These are phyloP conservation scores for Kuraishia hungarica DNA, from an alignment of 805 yeast species.

Conservation along the genomic window DNA sequence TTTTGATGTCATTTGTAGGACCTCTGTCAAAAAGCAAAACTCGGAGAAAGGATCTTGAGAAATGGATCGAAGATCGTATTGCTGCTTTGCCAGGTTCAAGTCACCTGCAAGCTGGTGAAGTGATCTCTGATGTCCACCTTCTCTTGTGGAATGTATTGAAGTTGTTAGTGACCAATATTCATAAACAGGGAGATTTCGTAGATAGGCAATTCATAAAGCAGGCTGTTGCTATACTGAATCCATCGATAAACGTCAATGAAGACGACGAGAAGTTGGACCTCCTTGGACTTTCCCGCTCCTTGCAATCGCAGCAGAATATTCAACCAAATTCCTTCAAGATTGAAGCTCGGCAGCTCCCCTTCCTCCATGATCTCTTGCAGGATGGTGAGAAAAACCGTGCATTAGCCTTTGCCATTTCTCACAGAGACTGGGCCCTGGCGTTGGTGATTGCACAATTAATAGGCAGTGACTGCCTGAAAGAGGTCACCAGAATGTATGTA, in stretches of 20 bases:
- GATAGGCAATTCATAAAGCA: constrained; percentile 20
- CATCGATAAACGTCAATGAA: constrained; percentile 24
- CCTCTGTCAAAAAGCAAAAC: constrained; percentile 54
- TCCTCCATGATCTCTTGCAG: constrained; percentile 32
- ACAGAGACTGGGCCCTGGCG: constrained; percentile 72
- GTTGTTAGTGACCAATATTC: constrained; percentile 14
- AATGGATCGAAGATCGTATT: constrained; percentile 46
- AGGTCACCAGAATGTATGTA: constrained; percentile 35
- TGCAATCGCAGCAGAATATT: constrained; percentile 6
- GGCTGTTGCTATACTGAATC: constrained; percentile 32
- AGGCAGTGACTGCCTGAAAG: constrained; percentile 40
- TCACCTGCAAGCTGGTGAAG: constrained; percentile 11
- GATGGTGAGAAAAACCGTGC: constrained; percentile 65
- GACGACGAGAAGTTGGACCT: constrained; percentile 11
- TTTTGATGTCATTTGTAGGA: constrained; percentile 52
- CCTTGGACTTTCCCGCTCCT: constrained; percentile 8
- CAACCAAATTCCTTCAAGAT: constrained; percentile 18
- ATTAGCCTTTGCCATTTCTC: constrained; percentile 47
- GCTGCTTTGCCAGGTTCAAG: constrained; percentile 6
- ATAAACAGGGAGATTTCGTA: constrained; percentile 17
- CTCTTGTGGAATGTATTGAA: constrained; percentile 19
- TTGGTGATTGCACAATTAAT: constrained; percentile 59
- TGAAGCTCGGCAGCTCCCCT: constrained; percentile 15
- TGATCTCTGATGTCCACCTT: constrained; percentile 11
- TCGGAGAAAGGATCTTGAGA: constrained; percentile 58